These are phyloP conservation scores for Aspergillus coremiiformis DNA, from an alignment of 495 filamentous ascomycete species.

Conservation along the genomic window DNA sequence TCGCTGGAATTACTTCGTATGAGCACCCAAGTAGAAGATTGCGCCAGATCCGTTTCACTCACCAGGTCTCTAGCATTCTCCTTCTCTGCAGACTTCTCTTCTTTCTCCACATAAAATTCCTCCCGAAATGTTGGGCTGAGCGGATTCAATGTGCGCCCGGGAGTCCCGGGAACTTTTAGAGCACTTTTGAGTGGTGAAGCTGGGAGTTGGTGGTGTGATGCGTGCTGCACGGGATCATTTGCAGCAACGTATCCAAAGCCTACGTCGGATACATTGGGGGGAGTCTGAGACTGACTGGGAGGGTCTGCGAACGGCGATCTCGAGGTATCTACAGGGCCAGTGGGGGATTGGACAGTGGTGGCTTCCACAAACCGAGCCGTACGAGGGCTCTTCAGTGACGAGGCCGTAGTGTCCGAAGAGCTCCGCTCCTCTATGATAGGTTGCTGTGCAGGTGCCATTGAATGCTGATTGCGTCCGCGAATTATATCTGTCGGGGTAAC, in stretches of 20 bases:
- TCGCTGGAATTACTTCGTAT: constrained; percentile 49
- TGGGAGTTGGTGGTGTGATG: constrained; percentile 51
- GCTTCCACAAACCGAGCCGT: constrained; percentile 88
- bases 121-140: constrained; percentile 85
- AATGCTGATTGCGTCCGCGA: constrained; percentile 22
- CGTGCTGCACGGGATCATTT: constrained; percentile 45
- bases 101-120: constrained; percentile 74
- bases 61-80: constrained; percentile 81
- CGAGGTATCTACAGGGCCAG: constrained; percentile 47
- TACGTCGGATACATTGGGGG: constrained; percentile 64
- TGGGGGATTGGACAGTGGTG: constrained; percentile 77
- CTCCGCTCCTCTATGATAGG: constrained; percentile 21
- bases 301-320: constrained; percentile 64
- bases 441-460: constrained; percentile 25
- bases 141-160: constrained; percentile 55
- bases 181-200: constrained; percentile 77
- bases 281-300: constrained; percentile 38
- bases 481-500: constrained; percentile 30
- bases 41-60: constrained; percentile 25
- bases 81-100: constrained; percentile 69
- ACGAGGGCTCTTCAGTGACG: constrained; percentile 69
- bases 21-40: background rate
- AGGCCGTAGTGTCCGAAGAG: constrained; percentile 40
- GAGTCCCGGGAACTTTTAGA: constrained; percentile 74
- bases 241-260: constrained; percentile 84